These are phyloP conservation scores for Penicillium sp. DNA, from an alignment of 2,329 filamentous ascomycete genomes.

Conservation along the genomic window DNA sequence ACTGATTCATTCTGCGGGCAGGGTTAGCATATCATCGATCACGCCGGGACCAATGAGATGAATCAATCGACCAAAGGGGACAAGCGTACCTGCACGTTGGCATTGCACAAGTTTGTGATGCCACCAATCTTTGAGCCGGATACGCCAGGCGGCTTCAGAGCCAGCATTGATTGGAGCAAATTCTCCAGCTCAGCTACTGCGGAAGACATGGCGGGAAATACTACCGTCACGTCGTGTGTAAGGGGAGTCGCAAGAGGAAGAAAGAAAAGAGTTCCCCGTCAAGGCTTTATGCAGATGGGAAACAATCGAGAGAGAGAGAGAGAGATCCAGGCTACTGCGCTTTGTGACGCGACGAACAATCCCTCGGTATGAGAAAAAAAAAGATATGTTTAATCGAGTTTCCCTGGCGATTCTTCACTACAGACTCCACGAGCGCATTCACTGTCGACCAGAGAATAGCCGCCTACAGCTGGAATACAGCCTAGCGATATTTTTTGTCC, in stretches of 20 bases:
- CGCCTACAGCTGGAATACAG: slow-evolving; percentile 42
- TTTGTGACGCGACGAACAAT: background rate
- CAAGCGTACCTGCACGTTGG: slow-evolving; percentile 76
- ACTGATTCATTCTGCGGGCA: slow-evolving; percentile 77
- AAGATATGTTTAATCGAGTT: slow-evolving; percentile 25
- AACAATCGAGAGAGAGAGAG: slow-evolving; percentile 5
- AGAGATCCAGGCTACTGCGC: slow-evolving; percentile 8
- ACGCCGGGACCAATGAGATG: background rate
- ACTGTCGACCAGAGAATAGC: slow-evolving; percentile 31
- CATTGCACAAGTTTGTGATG: slow-evolving; percentile 82
- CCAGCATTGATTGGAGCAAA: slow-evolving; percentile 86
- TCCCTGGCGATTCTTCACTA: slow-evolving; percentile 35
- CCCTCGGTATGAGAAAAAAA: slow-evolving; percentile 8
- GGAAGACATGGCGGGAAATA: slow-evolving; percentile 60
- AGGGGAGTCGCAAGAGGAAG: background rate
- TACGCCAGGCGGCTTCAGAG: slow-evolving; percentile 87
- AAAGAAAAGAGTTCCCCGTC: background rate
- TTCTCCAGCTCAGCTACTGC: slow-evolving; percentile 87
- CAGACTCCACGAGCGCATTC: slow-evolving; percentile 35
- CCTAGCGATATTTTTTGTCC: slow-evolving; percentile 33
- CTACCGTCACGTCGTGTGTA: slow-evolving; percentile 19
- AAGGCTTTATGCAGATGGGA: slow-evolving; percentile 5
- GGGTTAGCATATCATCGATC: slow-evolving; percentile 24
- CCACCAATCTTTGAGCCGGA: slow-evolving; percentile 87
- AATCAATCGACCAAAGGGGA: slow-evolving; percentile 2